A percentile compares a stretch with the other conserved stretches of the same genome.
These are phyloP conservation scores for Volvox reticuliferus DNA, from an alignment of 139 green algal species.

Conservation along the genomic window DNA sequence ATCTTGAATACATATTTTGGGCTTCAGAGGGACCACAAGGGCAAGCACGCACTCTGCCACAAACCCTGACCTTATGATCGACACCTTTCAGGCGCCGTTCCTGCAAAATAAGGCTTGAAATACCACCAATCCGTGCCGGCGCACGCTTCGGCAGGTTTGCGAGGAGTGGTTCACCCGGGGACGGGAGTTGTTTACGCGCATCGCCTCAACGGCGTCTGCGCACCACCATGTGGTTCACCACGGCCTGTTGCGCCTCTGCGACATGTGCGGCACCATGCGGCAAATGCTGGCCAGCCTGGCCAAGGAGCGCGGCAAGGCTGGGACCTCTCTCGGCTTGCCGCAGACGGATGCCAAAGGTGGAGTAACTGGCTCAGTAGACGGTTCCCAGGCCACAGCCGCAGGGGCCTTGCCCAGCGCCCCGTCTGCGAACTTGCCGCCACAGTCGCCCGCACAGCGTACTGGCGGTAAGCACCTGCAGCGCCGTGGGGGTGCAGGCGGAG, in stretches of 20 bases:
- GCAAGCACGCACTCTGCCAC: too few relatives aligned
- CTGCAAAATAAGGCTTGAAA: too few relatives aligned
- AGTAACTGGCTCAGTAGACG: background rate
- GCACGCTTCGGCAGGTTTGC: conserved; percentile 69
- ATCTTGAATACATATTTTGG: too few relatives aligned
- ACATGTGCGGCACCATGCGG: conserved; percentile 2
- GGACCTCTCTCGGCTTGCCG: conserved; percentile 24
- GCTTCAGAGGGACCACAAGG: too few relatives aligned
- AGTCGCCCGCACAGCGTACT: too few relatives aligned
- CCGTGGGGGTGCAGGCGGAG: background rate
- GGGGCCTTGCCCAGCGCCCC: background rate
- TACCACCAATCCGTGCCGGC: too few relatives aligned
- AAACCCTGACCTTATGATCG: too few relatives aligned
- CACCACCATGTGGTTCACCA: conserved; percentile 53
- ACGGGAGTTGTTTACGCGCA: conserved; percentile 56
- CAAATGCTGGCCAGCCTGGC: conserved; percentile 18
- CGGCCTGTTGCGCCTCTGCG: conserved; percentile 38
- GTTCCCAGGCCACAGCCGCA: background rate
- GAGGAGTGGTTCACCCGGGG: conserved; percentile 78
- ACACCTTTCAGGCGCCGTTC: too few relatives aligned
- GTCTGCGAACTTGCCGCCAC: background rate
- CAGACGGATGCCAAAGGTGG: background rate
- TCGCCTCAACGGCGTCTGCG: conserved; percentile 47
- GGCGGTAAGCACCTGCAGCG: conserved; percentile 19
- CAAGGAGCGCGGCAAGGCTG: conserved; percentile 22